Evolutionary conservation across 1,284 basidiomycete species (phyloP).

Genomic region (Phylloboletellus chloephorus): DNA sequence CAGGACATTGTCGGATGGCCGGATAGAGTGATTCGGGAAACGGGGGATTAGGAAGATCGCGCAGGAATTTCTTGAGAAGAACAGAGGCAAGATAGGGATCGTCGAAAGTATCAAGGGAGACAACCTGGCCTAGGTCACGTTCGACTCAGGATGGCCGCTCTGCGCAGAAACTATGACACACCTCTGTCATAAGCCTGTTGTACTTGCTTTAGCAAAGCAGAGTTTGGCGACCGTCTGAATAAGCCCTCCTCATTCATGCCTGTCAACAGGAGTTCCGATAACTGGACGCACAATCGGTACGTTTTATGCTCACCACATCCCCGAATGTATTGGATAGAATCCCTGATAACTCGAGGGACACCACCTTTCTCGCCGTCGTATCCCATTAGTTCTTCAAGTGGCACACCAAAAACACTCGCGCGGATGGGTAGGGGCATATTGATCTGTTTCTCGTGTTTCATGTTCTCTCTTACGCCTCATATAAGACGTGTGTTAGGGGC

Average conservation of each 20-base stretch:
- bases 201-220: slow-evolving; percentile 62
- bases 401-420: slow-evolving; percentile 70
- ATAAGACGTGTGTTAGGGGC: slow-evolving; percentile 6
- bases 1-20: slow-evolving; percentile 62
- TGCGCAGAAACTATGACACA: slow-evolving; percentile 19
- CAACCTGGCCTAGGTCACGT: slow-evolving; percentile 56
- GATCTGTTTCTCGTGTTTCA: slow-evolving; percentile 65
- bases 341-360: slow-evolving; percentile 72
- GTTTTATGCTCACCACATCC: slow-evolving; percentile 42
- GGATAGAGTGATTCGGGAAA: slow-evolving; percentile 68
- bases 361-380: slow-evolving; percentile 74
- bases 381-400: slow-evolving; percentile 77
- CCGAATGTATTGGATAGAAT: slow-evolving; percentile 68
- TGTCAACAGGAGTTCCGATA: slow-evolving; percentile 21
- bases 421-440: slow-evolving; percentile 53
- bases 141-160: slow-evolving; percentile 11
- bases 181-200: slow-evolving; percentile 80
- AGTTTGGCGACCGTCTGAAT: slow-evolving; percentile 73
- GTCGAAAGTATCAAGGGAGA: slow-evolving; percentile 65
- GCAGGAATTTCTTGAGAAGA: slow-evolving; percentile 77
- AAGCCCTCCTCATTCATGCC: slow-evolving; percentile 72
- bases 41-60: slow-evolving; percentile 71
- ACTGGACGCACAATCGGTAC: slow-evolving; percentile 1
- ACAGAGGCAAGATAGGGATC: slow-evolving; percentile 81
- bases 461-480: slow-evolving; percentile 52